phyloP scores from a whole-genome alignment of 2,329 filamentous ascomycete species.

The Thelonectria rubi region DNA sequence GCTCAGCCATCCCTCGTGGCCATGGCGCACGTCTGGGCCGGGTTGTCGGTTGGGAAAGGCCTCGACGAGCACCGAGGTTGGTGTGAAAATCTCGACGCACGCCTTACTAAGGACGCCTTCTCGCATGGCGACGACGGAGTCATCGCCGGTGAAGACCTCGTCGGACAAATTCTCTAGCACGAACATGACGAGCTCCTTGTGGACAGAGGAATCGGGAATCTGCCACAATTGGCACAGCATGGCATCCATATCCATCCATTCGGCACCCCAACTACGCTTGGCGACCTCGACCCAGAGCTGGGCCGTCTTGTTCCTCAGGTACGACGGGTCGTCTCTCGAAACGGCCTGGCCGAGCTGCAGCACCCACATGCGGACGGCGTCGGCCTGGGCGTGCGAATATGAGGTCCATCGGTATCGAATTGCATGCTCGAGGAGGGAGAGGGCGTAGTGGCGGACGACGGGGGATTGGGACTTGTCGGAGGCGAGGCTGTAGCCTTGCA shows the following conservation, averaged over 20 bases:
- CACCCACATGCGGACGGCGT: conserved; percentile 77
- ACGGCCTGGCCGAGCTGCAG: conserved; percentile 79
- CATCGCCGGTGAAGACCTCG: conserved; percentile 91
- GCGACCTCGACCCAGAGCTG: conserved; percentile 95
- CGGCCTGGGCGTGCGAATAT: conserved; percentile 73
- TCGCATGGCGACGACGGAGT: conserved; percentile 83
- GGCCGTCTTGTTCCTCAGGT: conserved; percentile 91
- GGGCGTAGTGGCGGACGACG: conserved; percentile 90
- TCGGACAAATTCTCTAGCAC: conserved; percentile 93
- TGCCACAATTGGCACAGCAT: conserved; percentile 87
- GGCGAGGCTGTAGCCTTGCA: conserved; percentile 85
- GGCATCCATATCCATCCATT: conserved; percentile 95
- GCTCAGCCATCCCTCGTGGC: conserved; percentile 86
- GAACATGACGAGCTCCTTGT: conserved; percentile 87
- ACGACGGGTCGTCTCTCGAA: conserved; percentile 76
- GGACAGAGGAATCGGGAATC: conserved; percentile 65
- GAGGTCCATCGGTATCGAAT: conserved; percentile 86
- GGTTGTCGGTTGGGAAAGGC: conserved; percentile 78
- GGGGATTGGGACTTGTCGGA: conserved; percentile 78
- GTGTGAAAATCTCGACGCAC: conserved; percentile 93
- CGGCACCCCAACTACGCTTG: conserved; percentile 89
- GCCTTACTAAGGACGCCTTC: conserved; percentile 87
- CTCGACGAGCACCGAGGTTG: conserved; percentile 76
- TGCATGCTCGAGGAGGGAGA: conserved; percentile 89
- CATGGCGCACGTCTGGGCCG: conserved; percentile 75